Evolutionary conservation across 2,329 filamentous ascomycete species (phyloP).

Genomic region (Aspergillus piperis): DNA sequence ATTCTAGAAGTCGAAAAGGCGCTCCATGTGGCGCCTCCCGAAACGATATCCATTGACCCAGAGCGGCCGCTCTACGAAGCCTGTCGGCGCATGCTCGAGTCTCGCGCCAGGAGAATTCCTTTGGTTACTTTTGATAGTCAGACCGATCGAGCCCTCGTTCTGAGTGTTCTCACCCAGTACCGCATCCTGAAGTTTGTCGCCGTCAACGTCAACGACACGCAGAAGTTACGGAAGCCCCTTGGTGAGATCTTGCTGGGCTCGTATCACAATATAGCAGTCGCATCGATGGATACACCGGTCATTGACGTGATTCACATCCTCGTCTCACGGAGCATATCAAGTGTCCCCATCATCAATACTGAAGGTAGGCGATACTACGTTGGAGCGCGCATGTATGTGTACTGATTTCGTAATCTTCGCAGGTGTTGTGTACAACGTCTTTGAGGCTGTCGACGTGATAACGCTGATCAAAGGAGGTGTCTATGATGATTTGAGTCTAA

Average conservation of each 20-base stretch:
- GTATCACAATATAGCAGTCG: constrained; percentile 77
- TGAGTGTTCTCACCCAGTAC: constrained; percentile 97
- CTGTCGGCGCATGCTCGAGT: constrained; percentile 89
- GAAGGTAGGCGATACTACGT: constrained; percentile 51
- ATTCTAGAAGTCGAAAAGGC: constrained; percentile 88
- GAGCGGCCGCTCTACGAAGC: constrained; percentile 91
- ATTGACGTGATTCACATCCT: constrained; percentile 93
- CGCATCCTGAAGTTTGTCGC: constrained; percentile 98
- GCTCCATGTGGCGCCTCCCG: constrained; percentile 84
- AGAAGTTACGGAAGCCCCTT: constrained; percentile 83
- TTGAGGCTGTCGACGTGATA: constrained; percentile 97
- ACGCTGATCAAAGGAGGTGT: constrained; percentile 89
- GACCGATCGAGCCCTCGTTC: constrained; percentile 85
- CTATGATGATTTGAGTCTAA: constrained; percentile 86
- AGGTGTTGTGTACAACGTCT: constrained; percentile 85
- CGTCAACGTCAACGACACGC: constrained; percentile 87
- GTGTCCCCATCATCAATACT: constrained; percentile 85
- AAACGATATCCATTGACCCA: constrained; percentile 94
- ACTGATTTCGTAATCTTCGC: constrained; percentile 1
- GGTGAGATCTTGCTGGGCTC: constrained; percentile 82
- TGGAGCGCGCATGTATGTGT: neutral
- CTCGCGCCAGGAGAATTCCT: constrained; percentile 88
- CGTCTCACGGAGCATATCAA: constrained; percentile 90
- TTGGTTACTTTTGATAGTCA: constrained; percentile 93
- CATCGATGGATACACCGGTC: constrained; percentile 84